A percentile compares a stretch with the other conserved stretches of the same genome.
Conservation (phyloP, 257 asterid species). For the Misopates orontium region DNA sequence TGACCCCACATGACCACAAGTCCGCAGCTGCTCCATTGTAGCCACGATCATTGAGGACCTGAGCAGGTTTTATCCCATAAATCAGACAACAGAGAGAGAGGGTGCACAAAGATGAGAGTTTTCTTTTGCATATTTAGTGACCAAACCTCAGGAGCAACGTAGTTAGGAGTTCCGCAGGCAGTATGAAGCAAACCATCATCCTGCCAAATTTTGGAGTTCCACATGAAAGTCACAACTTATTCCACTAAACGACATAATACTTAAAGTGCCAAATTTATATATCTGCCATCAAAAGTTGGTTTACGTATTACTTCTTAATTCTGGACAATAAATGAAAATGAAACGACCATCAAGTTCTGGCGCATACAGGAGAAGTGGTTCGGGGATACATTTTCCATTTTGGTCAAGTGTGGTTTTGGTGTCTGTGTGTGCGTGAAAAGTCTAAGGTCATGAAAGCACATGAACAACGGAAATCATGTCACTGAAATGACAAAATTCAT, state of each 20-base stretch:
- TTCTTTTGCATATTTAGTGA: slow-evolving; percentile 3
- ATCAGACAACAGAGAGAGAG: not conserved
- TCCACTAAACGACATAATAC: not conserved
- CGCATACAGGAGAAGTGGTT: too few species aligned
- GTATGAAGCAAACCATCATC: slow-evolving; percentile 96
- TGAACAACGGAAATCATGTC: too few species aligned
- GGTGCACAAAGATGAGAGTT: not conserved
- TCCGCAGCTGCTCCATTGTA: slow-evolving; percentile 88
- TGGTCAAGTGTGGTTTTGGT: too few species aligned
- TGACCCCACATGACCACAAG: slow-evolving; percentile 96
- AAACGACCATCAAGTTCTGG: too few species aligned
- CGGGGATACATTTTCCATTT: too few species aligned
- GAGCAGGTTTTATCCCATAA: slow-evolving; percentile 11
- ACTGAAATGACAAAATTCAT: too few species aligned
- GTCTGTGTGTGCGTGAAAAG: too few species aligned
- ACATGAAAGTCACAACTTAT: not conserved
- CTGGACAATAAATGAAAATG: too few species aligned
- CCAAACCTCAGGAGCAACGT: slow-evolving; percentile 95
- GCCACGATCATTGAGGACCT: slow-evolving; percentile 88
- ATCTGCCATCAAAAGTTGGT: too few species aligned
- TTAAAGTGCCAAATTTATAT: too few species aligned
- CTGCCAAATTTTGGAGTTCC: slow-evolving; percentile 43
- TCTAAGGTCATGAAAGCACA: too few species aligned
- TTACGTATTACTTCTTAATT: too few species aligned
- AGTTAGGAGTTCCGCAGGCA: slow-evolving; percentile 96